phyloP scores from a whole-genome alignment of 2,329 filamentous ascomycete genomes.

The Neonectria faginata region DNA sequence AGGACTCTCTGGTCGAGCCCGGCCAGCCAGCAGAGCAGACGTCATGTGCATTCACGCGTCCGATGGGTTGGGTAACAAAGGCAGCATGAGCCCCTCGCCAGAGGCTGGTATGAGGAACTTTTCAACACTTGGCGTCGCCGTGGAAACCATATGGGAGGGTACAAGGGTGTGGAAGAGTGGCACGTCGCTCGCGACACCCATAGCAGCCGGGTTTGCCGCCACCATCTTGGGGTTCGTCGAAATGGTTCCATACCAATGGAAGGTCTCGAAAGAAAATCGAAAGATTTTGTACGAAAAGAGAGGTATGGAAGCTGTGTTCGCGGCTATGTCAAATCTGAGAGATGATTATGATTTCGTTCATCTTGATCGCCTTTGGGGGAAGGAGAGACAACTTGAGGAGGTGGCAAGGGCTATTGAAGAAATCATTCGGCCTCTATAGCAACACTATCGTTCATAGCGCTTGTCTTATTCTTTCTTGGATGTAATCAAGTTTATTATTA shows the following conservation, averaged over 20 bases:
- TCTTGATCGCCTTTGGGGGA: neutral
- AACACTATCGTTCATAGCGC: too few relatives aligned
- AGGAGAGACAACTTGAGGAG: neutral
- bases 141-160: slow-evolving; percentile 8
- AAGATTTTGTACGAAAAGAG: neutral
- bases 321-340: neutral
- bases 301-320: neutral
- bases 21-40: slow-evolving; percentile 14
- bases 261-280: neutral
- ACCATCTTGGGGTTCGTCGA: slow-evolving; percentile 9
- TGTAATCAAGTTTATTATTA: too few relatives aligned
- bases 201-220: slow-evolving; percentile 32
- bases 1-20: neutral
- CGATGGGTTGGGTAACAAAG: slow-evolving; percentile 27
- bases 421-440: neutral
- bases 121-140: slow-evolving; percentile 18
- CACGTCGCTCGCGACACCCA: slow-evolving; percentile 32
- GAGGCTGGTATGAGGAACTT: slow-evolving; percentile 10
- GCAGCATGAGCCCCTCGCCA: slow-evolving; percentile 20
- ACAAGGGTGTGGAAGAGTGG: slow-evolving; percentile 20
- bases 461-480: too few relatives aligned
- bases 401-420: neutral
- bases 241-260: neutral
- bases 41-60: slow-evolving; percentile 35
- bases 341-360: neutral